Conservation (phyloP, 1,284 basidiomycete genomes). For the Fomes fomentarius region DNA sequence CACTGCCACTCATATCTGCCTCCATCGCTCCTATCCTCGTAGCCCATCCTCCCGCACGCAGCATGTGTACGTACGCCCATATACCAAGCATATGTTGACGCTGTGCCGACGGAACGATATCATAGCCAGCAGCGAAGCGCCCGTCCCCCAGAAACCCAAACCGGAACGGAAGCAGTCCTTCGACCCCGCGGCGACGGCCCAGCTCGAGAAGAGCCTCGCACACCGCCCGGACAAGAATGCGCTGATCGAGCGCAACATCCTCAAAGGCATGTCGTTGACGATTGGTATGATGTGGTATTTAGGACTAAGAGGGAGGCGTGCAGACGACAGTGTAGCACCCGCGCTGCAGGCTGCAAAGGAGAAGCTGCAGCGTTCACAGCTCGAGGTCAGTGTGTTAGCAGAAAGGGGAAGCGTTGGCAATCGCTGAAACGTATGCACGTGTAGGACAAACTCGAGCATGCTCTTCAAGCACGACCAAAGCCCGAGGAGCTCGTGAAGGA, state of each 20-base stretch:
- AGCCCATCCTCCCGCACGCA: neutral
- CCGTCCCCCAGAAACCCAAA: slow-evolving; percentile 18
- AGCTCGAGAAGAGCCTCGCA: slow-evolving; percentile 62
- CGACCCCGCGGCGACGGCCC: slow-evolving; percentile 44
- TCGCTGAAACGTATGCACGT: neutral
- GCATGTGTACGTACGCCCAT: neutral
- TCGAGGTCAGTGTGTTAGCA: slow-evolving; percentile 50
- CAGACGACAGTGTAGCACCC: slow-evolving; percentile 75
- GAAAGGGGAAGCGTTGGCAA: too few species aligned
- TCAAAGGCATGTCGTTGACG: too few species aligned
- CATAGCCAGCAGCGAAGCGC: slow-evolving; percentile 12
- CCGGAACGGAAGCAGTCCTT: slow-evolving; percentile 39
- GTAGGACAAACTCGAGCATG: slow-evolving; percentile 72
- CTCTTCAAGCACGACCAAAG: slow-evolving; percentile 65
- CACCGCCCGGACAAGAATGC: slow-evolving; percentile 64
- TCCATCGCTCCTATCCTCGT: neutral
- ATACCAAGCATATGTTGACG: too few species aligned
- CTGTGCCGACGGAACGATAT: neutral
- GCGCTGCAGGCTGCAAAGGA: slow-evolving; percentile 68
- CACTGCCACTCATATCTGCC: neutral
- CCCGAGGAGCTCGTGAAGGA: slow-evolving; percentile 72
- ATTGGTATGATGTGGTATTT: neutral
- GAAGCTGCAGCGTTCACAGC: slow-evolving; percentile 67
- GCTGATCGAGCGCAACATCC: slow-evolving; percentile 73
- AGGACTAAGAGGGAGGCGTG: neutral